Evolutionary conservation across 352 stramenopile genomes (phyloP), one percentile per base, ranked within the genome.

Genomic region (Globisporangium recalcitrans): DNA sequence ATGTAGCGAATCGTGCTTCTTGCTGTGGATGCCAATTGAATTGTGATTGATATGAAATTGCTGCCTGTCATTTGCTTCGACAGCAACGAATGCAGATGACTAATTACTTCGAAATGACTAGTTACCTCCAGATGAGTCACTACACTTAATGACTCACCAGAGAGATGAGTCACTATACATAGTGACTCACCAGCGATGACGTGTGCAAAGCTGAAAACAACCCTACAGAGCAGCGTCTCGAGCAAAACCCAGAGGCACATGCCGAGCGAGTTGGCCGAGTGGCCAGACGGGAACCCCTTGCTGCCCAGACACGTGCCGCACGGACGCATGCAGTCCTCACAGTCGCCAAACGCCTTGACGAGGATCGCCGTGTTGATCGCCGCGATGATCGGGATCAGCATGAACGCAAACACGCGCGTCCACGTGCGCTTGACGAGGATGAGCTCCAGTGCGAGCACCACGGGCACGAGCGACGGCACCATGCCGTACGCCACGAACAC

Each of bases 231-330:
- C 19, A 77, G 22, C 53, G 67, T 72, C 60, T 87, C 75, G 14
- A 87, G 70, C 22, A 82, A 55, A 4, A 82, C 38, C 77, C 75
- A 86, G 48, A 84, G 53, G 46, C 64, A 75, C 11, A 87, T 56
- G 1, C 78, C 75, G 51, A 87, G 75, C 46, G 78, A 62, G 57
- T 81, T 83, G 6, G 75, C 73, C 27, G 78, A 66, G 63, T 87
- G 78, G 24, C 78, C 75, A 13, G 78, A 87, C 3, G 77, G 78
- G 62, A 87, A 78, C 7, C 78, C 75, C 22, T 75, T 78, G 61
- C 61, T 79, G 24, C 46, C 63, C 16, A 87, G 56, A 34, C 75
- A 87, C 48, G 69, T 70, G 49, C 75, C 78, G 49, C 78, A 87
- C 14, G 78, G 78, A 1, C 78, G 75, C 24, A 59, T 31, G 46